These are phyloP conservation scores for Bryoglossum gracile DNA, from an alignment of 495 filamentous ascomycete species.

Conservation along the genomic window DNA sequence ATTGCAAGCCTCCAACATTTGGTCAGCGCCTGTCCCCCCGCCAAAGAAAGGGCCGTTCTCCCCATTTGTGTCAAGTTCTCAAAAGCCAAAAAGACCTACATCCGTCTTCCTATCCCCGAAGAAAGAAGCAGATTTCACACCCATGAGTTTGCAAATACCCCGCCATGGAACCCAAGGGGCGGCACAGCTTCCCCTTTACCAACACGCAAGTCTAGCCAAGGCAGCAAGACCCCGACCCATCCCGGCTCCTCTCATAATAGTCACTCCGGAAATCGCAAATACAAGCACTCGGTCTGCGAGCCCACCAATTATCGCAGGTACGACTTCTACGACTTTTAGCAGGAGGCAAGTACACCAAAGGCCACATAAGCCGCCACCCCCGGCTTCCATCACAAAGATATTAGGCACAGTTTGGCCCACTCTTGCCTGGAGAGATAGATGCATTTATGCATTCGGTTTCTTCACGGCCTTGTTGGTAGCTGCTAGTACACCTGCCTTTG, in stretches of 20 bases:
- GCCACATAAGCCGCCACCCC: no score
- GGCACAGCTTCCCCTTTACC: no score
- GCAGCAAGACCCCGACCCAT: not conserved
- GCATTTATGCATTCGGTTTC: slow-evolving; percentile 55
- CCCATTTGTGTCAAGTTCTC: no score
- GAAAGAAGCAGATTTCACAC: no score
- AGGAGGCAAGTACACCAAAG: no score
- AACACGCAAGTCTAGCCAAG: not conserved
- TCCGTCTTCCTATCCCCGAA: no score
- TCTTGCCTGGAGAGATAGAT: slow-evolving; percentile 42
- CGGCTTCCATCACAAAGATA: slow-evolving; percentile 48
- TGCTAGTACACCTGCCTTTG: slow-evolving; percentile 67
- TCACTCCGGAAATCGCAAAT: not conserved
- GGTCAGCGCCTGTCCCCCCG: not conserved
- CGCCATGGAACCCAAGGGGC: no score
- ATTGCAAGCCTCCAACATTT: not conserved
- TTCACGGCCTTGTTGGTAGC: slow-evolving; percentile 56
- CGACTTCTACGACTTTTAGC: slow-evolving; percentile 16
- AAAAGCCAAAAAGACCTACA: no score
- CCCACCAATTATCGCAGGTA: not conserved
- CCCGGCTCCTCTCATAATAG: not conserved
- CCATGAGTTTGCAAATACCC: no score
- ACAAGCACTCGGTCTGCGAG: no score
- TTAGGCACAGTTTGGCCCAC: slow-evolving; percentile 67
- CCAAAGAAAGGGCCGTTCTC: no score